Conservation (phyloP, 2,329 filamentous ascomycete genomes). For the Hypoxylon sp. region DNA sequence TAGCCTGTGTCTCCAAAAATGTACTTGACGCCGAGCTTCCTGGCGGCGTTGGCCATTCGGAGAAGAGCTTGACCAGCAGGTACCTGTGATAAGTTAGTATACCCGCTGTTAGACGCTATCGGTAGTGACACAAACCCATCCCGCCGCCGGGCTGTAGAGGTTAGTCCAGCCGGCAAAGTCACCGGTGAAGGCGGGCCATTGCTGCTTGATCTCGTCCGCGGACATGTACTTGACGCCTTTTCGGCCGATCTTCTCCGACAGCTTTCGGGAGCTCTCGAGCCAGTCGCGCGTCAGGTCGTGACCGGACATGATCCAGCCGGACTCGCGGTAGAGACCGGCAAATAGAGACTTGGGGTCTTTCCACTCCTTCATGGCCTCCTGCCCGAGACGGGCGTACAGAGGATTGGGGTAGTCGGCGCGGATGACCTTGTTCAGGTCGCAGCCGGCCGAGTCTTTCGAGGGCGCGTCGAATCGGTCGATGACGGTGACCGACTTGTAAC, state of each 20-base stretch:
- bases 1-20: conserved; percentile 39
- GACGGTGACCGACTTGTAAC: conserved; percentile 38
- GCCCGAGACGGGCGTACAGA: conserved; percentile 43
- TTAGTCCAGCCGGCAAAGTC: conserved; percentile 44
- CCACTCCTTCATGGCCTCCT: conserved; percentile 45
- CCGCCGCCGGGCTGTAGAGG: conserved; percentile 39
- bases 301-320: conserved; percentile 43
- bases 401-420: conserved; percentile 48
- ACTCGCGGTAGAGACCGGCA: conserved; percentile 43
- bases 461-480: conserved; percentile 41
- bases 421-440: conserved; percentile 51
- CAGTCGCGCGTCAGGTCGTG: conserved; percentile 42
- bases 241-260: conserved; percentile 37
- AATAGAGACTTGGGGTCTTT: conserved; percentile 41
- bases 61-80: conserved; percentile 42
- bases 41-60: conserved; percentile 45
- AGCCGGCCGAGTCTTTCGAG: conserved; percentile 39
- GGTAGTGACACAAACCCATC: conserved; percentile 40
- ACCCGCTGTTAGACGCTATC: background rate
- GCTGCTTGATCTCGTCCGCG: conserved; percentile 37
- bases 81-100: conserved; percentile 16
- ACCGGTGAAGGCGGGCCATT: conserved; percentile 43
- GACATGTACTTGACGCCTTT: conserved; percentile 41
- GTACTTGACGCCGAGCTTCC: conserved; percentile 41
- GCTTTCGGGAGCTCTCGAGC: conserved; percentile 41